These are phyloP conservation scores for Monosporascus sp. DNA, from an alignment of 2,329 filamentous ascomycete species.

Conservation along the genomic window DNA sequence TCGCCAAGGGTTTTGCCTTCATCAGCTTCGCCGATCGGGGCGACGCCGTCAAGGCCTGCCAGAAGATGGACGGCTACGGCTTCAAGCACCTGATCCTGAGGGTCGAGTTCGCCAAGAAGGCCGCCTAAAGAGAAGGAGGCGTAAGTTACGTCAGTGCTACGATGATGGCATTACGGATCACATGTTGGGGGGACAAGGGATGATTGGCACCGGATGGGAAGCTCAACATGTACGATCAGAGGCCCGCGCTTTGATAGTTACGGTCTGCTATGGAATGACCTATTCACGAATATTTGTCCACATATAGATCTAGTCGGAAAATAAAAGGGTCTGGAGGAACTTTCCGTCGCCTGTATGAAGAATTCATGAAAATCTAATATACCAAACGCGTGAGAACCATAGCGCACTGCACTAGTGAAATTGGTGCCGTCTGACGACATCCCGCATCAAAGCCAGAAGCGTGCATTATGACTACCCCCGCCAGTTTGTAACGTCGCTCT, in stretches of 20 bases:
- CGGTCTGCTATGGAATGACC: neutral
- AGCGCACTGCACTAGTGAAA: too few species aligned
- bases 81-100: conserved; percentile 83
- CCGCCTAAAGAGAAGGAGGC: conserved; percentile 27
- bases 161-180: neutral
- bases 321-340: too few species aligned
- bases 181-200: neutral
- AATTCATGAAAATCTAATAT: too few species aligned
- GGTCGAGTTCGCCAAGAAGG: conserved; percentile 83
- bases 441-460: too few species aligned
- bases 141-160: neutral
- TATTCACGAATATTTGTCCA: neutral
- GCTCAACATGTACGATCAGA: neutral
- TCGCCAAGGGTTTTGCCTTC: conserved; percentile 98
- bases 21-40: conserved; percentile 90
- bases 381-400: too few species aligned
- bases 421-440: too few species aligned
- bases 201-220: neutral
- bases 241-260: neutral
- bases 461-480: too few species aligned
- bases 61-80: conserved; percentile 96
- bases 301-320: neutral
- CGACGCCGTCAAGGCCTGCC: conserved; percentile 88
- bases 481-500: too few species aligned
- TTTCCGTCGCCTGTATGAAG: too few species aligned